Conservation (phyloP, 2,329 filamentous ascomycete species). For the Leptosphaerulina australis region DNA sequence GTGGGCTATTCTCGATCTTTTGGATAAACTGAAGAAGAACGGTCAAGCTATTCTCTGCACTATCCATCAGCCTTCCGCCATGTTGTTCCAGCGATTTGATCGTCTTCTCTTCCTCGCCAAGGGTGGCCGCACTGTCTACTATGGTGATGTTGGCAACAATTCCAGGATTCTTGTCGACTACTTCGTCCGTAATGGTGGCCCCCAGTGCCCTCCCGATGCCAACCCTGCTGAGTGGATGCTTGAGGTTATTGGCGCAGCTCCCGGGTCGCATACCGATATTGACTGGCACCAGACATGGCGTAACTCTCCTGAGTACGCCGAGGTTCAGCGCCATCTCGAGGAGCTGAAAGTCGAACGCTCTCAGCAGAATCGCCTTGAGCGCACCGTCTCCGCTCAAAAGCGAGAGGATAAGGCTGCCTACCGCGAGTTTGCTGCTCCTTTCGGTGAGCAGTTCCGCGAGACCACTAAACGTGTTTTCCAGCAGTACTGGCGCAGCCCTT, state of each 20-base stretch:
- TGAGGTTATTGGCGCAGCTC: constrained; percentile 61
- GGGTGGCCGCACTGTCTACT: constrained; percentile 80
- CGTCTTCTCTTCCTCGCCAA: constrained; percentile 77
- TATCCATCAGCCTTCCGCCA: constrained; percentile 95
- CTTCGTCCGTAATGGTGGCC: constrained; percentile 75
- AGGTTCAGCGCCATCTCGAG: constrained; percentile 54
- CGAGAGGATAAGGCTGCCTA: constrained; percentile 62
- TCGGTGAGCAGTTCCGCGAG: constrained; percentile 68
- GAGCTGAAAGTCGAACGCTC: constrained; percentile 52
- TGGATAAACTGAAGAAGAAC: constrained; percentile 86
- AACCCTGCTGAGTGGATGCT: constrained; percentile 87
- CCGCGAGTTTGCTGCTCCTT: constrained; percentile 81
- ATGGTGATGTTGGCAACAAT: constrained; percentile 76
- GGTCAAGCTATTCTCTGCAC: constrained; percentile 90
- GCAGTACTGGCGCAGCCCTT: constrained; percentile 89
- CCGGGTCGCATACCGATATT: constrained; percentile 56
- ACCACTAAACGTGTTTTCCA: constrained; percentile 79
- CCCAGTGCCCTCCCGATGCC: constrained; percentile 67
- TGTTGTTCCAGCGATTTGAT: constrained; percentile 91
- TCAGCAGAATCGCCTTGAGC: constrained; percentile 40
- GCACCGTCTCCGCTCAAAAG: constrained; percentile 49
- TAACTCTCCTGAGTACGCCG: constrained; percentile 54
- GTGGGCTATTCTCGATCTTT: constrained; percentile 86
- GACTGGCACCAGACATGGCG: constrained; percentile 60
- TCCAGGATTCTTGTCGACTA: constrained; percentile 72